phyloP scores from a whole-genome alignment of 1,284 basidiomycete species.

The Agroathelia rolfsii region DNA sequence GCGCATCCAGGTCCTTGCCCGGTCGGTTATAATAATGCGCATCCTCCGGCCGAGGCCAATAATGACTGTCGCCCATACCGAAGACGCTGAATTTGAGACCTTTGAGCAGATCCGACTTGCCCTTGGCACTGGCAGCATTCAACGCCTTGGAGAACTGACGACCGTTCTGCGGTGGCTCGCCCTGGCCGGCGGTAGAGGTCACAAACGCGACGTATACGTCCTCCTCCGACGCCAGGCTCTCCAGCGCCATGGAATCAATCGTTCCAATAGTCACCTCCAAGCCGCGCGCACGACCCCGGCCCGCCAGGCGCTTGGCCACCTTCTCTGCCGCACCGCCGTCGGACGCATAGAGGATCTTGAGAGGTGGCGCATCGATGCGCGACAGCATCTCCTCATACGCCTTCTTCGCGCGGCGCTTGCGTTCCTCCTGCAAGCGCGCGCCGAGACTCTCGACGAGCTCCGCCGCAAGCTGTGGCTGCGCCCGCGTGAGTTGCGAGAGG shows the following conservation, averaged over 20 bases:
- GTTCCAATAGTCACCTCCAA: constrained; percentile 66
- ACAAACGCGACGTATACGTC: constrained; percentile 86
- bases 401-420: constrained; percentile 77
- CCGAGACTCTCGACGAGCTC: constrained; percentile 85
- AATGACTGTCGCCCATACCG: constrained; percentile 96
- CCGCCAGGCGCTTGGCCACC: constrained; percentile 81
- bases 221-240: constrained; percentile 67
- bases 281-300: constrained; percentile 79
- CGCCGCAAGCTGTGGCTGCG: constrained; percentile 72
- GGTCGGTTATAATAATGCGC: constrained; percentile 98
- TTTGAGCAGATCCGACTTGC: constrained; percentile 46
- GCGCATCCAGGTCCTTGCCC: constrained; percentile 81
- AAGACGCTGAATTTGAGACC: constrained; percentile 83
- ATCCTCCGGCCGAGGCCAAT: constrained; percentile 97
- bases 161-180: constrained; percentile 95
- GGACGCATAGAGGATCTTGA: constrained; percentile 86
- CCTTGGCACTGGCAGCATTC: constrained; percentile 53
- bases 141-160: constrained; percentile 84
- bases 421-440: constrained; percentile 73
- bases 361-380: constrained; percentile 82
- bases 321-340: constrained; percentile 96
- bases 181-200: constrained; percentile 97
- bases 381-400: constrained; percentile 82
- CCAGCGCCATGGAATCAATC: constrained; percentile 73
- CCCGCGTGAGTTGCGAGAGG: constrained; percentile 82